phyloP scores from a whole-genome alignment of 2,329 filamentous ascomycete species.

The Fusarium nematophilum region DNA sequence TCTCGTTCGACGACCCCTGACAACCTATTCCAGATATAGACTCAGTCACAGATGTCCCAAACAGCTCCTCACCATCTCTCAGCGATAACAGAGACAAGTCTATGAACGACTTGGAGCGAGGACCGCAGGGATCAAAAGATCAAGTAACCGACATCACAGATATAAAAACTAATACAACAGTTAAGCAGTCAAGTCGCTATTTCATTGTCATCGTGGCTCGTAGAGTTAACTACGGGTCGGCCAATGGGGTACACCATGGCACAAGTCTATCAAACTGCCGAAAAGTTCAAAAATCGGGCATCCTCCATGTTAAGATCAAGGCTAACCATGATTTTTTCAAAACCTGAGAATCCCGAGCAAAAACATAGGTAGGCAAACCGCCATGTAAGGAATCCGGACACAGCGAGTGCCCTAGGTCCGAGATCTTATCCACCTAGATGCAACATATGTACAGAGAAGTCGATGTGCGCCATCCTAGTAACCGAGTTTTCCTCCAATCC shows the following conservation, averaged over 20 bases:
- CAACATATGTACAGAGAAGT: conserved; percentile 48
- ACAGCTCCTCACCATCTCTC: too few species aligned
- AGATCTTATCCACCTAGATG: conserved; percentile 33
- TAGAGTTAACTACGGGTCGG: conserved; percentile 35
- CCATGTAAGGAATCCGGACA: conserved; percentile 7
- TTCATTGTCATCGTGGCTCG: conserved; percentile 43
- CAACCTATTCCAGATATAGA: too few species aligned
- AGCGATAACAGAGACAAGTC: too few species aligned
- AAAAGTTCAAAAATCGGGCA: conserved; percentile 20
- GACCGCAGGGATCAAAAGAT: too few species aligned
- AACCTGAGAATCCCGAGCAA: conserved; percentile 21
- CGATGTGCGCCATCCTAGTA: conserved; percentile 39
- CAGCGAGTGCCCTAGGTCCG: background rate
- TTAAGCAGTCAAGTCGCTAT: conserved; percentile 27
- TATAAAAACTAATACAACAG: background rate
- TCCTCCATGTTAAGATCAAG: conserved; percentile 25
- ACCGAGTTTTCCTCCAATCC: conserved; percentile 36
- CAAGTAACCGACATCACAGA: background rate
- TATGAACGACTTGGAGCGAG: background rate
- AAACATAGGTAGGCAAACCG: conserved; percentile 24
- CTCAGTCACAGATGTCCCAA: too few species aligned
- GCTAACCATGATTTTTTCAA: conserved; percentile 21
- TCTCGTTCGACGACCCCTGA: too few species aligned
- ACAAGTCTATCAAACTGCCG: conserved; percentile 28
- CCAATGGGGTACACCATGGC: background rate